phyloP scores from a whole-genome alignment of 352 stramenopile species.

The Globisporangium radiosum region DNA sequence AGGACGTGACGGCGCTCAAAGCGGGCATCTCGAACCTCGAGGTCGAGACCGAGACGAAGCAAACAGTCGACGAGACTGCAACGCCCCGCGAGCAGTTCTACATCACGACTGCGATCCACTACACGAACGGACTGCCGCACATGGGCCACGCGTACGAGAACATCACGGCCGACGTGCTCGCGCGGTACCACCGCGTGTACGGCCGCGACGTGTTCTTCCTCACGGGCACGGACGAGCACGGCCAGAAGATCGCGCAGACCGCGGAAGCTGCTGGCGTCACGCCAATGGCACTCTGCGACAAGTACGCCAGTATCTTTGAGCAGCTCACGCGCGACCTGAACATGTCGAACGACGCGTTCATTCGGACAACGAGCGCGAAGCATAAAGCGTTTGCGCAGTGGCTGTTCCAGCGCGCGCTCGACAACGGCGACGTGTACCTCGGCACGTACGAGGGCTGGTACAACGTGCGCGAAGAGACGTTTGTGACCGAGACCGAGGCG shows the following conservation, averaged over 20 bases:
- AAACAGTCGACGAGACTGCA: constrained; percentile 28
- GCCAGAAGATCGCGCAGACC: constrained; percentile 98
- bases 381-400: constrained; percentile 95
- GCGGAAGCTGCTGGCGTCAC: constrained; percentile 87
- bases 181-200: constrained; percentile 90
- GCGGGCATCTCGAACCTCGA: constrained; percentile 39
- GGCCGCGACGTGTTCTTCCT: constrained; percentile 83
- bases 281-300: constrained; percentile 95
- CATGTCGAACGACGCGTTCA: constrained; percentile 89
- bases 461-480: constrained; percentile 98
- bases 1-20: constrained; percentile 21
- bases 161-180: constrained; percentile 95
- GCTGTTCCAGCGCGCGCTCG: constrained; percentile 89
- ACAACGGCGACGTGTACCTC: constrained; percentile 96
- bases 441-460: constrained; percentile 98
- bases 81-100: constrained; percentile 88
- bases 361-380: constrained; percentile 93
- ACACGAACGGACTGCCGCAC: constrained; percentile 95
- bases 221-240: constrained; percentile 96
- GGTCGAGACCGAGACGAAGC: constrained; percentile 28
- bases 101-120: constrained; percentile 99
- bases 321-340: constrained; percentile 82
- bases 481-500: constrained; percentile 97
- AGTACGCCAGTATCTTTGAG: constrained; percentile 87
- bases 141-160: constrained; percentile 99